A percentile compares a stretch with the other conserved stretches of the same genome.
These are phyloP conservation scores for Lophium mytilinum DNA, from an alignment of 495 filamentous ascomycete species.

Conservation along the genomic window DNA sequence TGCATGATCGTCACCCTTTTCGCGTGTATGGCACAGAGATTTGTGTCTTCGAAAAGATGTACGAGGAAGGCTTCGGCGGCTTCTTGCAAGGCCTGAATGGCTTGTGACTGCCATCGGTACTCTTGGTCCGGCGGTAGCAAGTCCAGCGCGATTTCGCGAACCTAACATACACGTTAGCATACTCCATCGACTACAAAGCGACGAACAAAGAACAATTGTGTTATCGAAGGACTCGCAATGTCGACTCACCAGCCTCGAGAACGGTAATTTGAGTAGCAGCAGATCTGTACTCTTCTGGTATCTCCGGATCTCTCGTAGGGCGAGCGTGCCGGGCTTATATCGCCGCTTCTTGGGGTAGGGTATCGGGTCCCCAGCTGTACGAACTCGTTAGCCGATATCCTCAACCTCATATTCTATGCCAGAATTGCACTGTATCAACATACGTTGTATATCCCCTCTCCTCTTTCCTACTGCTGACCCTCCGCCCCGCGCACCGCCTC, in stretches of 20 bases:
- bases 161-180: conserved; percentile 38
- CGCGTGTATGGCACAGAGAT: conserved; percentile 90
- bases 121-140: conserved; percentile 45
- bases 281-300: conserved; percentile 81
- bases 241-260: conserved; percentile 65
- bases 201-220: neutral
- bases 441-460: neutral
- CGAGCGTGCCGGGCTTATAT: conserved; percentile 78
- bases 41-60: conserved; percentile 90
- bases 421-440: neutral
- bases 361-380: conserved; percentile 62
- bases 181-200: neutral
- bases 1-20: conserved; percentile 98
- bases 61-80: conserved; percentile 88
- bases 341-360: conserved; percentile 55
- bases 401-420: no score
- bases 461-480: neutral
- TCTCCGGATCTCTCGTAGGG: conserved; percentile 75
- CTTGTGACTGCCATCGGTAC: conserved; percentile 86
- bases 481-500: neutral
- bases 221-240: no score
- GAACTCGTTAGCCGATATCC: conserved; percentile 2
- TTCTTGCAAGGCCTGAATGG: conserved; percentile 84
- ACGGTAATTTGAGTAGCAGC: conserved; percentile 72
- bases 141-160: conserved; percentile 70